Percentiles rank a stretch among this genome's conserved stretches.
These are phyloP conservation scores for Microsporum audouinii DNA, from an alignment of 2,329 filamentous ascomycete genomes.

Conservation along the genomic window DNA sequence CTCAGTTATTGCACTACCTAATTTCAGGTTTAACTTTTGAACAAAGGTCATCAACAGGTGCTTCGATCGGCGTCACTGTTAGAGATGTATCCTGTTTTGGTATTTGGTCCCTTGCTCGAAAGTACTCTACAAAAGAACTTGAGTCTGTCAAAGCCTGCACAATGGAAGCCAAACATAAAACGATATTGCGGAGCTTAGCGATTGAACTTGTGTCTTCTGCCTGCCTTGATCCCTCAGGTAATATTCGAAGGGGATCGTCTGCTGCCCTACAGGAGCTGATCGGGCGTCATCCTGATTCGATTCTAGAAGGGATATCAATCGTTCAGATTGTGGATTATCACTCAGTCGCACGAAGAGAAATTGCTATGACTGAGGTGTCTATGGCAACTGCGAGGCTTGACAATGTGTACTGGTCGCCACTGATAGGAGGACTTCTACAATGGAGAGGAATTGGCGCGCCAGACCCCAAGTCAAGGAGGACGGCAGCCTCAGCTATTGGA, in stretches of 20 bases:
- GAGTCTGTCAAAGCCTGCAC: conserved; percentile 43
- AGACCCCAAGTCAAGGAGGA: conserved; percentile 61
- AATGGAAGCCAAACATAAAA: conserved; percentile 22
- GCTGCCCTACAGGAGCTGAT: conserved; percentile 90
- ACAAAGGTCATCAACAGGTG: conserved; percentile 73
- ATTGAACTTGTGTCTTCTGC: conserved; percentile 71
- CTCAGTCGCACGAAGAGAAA: conserved; percentile 72
- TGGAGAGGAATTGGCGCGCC: conserved; percentile 84
- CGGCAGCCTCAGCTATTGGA: conserved; percentile 60
- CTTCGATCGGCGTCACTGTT: conserved; percentile 76
- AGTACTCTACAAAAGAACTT: conserved; percentile 73
- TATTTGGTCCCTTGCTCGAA: conserved; percentile 80
- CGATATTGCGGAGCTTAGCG: conserved; percentile 63
- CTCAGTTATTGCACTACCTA: conserved; percentile 63
- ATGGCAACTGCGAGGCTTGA: conserved; percentile 56
- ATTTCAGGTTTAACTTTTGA: conserved; percentile 77
- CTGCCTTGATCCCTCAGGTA: conserved; percentile 79
- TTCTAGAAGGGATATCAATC: conserved; percentile 68
- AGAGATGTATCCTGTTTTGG: conserved; percentile 94
- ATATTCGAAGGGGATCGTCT: conserved; percentile 83
- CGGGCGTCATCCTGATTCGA: conserved; percentile 77
- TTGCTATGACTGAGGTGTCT: conserved; percentile 70
- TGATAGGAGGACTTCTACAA: conserved; percentile 59
- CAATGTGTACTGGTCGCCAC: conserved; percentile 51
- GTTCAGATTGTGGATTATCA: conserved; percentile 92